These are phyloP conservation scores for Bipolaris bicolor DNA, from an alignment of 2,329 filamentous ascomycete genomes.

Conservation along the genomic window DNA sequence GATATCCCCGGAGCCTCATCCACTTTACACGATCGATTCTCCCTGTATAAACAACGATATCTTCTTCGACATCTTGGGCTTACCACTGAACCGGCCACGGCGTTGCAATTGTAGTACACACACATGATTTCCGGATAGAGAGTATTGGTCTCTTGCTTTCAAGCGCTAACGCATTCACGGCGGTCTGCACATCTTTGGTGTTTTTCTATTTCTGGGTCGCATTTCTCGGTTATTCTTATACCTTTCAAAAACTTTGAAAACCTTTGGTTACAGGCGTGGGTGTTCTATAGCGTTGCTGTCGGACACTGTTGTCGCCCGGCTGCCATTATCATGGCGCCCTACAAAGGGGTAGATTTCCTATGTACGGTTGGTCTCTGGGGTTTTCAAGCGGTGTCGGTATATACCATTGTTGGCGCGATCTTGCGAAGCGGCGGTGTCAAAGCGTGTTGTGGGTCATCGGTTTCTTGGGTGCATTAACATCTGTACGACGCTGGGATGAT, in stretches of 20 bases:
- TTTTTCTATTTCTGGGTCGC: constrained; percentile 38
- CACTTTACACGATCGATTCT: constrained; percentile 49
- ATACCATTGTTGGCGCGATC: constrained; percentile 49
- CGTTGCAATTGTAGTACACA: constrained; percentile 49
- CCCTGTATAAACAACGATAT: constrained; percentile 53
- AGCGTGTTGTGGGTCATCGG: constrained; percentile 38
- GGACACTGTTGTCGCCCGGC: constrained; percentile 41
- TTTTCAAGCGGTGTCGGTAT: constrained; percentile 45
- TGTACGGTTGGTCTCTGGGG: constrained; percentile 43
- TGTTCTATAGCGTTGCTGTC: constrained; percentile 45
- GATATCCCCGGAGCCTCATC: constrained; percentile 50
- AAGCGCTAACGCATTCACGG: constrained; percentile 50
- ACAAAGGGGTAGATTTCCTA: constrained; percentile 51
- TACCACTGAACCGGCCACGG: constrained; percentile 51
- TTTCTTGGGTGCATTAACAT: constrained; percentile 44
- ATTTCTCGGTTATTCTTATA: constrained; percentile 43
- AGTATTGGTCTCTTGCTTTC: constrained; percentile 48
- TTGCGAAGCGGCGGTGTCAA: constrained; percentile 49
- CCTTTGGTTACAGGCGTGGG: constrained; percentile 43
- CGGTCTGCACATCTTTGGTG: constrained; percentile 49
- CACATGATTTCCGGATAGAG: constrained; percentile 47
- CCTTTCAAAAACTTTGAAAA: constrained; percentile 45
- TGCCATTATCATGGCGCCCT: constrained; percentile 28
- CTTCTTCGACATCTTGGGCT: constrained; percentile 50
- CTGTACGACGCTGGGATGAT: constrained; percentile 52